A percentile compares a stretch with the other conserved stretches of the same genome.
Evolutionary conservation across 768 basidiomycete species (phyloP).

Genomic region (Pisolithus albus): DNA sequence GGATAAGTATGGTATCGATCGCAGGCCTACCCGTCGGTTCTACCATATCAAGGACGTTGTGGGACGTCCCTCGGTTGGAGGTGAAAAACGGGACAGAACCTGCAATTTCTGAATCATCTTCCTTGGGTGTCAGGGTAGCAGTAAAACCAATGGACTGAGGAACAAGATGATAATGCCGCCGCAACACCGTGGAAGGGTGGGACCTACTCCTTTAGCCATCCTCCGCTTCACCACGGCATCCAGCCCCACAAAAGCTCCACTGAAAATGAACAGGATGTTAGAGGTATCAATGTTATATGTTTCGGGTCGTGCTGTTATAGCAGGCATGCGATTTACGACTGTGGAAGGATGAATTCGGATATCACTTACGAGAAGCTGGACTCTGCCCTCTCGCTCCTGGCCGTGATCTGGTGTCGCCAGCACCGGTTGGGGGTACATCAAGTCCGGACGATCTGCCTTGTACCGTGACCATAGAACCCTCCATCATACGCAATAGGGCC

Average conservation of each 20-base stretch:
- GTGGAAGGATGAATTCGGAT: slow-evolving; percentile 3
- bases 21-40: slow-evolving; percentile 53
- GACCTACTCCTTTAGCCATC: slow-evolving; percentile 75
- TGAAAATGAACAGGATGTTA: slow-evolving; percentile 90
- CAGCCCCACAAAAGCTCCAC: slow-evolving; percentile 91
- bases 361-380: slow-evolving; percentile 18
- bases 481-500: slow-evolving; percentile 87
- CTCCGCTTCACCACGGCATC: slow-evolving; percentile 76
- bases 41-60: slow-evolving; percentile 56
- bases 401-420: slow-evolving; percentile 41
- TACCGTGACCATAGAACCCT: slow-evolving; percentile 80
- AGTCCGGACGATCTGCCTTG: slow-evolving; percentile 58
- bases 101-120: slow-evolving; percentile 30
- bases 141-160: slow-evolving; percentile 88
- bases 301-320: slow-evolving; percentile 50
- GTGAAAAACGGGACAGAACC: slow-evolving; percentile 69
- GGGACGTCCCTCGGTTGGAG: slow-evolving; percentile 51
- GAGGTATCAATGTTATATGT: slow-evolving; percentile 76
- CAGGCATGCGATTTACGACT: slow-evolving; percentile 23
- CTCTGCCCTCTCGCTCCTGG: slow-evolving; percentile 45
- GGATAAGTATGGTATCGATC: not conserved
- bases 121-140: slow-evolving; percentile 39
- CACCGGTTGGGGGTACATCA: slow-evolving; percentile 39
- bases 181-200: not conserved
- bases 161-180: not conserved